phyloP scores from a whole-genome alignment of 192 early-diverging fungal species.

The Backusella tuberculispora region DNA sequence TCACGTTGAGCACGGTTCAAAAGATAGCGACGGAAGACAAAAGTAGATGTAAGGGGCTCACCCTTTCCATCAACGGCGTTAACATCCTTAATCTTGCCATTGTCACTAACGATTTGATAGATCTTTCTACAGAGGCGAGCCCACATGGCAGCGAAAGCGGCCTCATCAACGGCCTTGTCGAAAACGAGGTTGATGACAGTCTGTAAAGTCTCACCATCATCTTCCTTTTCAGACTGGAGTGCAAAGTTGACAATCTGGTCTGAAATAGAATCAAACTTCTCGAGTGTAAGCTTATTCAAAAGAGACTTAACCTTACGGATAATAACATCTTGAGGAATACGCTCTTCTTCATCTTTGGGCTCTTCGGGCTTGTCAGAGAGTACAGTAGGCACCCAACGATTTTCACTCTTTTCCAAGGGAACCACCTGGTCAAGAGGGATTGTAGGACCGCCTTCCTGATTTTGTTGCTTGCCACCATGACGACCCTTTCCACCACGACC shows the following conservation, averaged over 20 bases:
- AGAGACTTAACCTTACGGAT: conserved; percentile 85
- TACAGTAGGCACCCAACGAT: conserved; percentile 75
- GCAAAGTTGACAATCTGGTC: conserved; percentile 82
- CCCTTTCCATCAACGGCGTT: conserved; percentile 60
- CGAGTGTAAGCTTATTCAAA: conserved; percentile 96
- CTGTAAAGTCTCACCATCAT: conserved; percentile 72
- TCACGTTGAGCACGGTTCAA: conserved; percentile 95
- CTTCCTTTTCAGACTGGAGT: conserved; percentile 68
- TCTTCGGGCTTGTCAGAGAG: conserved; percentile 36
- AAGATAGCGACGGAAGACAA: conserved; percentile 89
- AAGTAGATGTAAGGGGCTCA: conserved; percentile 55
- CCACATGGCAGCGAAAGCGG: conserved; percentile 89
- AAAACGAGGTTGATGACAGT: conserved; percentile 88
- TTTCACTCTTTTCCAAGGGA: conserved; percentile 80
- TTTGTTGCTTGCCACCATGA: conserved; percentile 40
- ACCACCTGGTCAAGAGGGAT: conserved; percentile 66
- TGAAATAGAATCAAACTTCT: conserved; percentile 90
- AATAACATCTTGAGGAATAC: conserved; percentile 58
- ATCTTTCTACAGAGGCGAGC: conserved; percentile 84
- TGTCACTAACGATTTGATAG: conserved; percentile 55
- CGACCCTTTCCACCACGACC: conserved; percentile 62
- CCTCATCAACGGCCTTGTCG: conserved; percentile 95
- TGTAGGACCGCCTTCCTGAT: conserved; percentile 43
- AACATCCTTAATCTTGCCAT: conserved; percentile 59
- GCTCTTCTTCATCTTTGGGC: conserved; percentile 43